Evolutionary conservation across 257 asterid species (phyloP).

Genomic region (Lavandula angustifolia): DNA sequence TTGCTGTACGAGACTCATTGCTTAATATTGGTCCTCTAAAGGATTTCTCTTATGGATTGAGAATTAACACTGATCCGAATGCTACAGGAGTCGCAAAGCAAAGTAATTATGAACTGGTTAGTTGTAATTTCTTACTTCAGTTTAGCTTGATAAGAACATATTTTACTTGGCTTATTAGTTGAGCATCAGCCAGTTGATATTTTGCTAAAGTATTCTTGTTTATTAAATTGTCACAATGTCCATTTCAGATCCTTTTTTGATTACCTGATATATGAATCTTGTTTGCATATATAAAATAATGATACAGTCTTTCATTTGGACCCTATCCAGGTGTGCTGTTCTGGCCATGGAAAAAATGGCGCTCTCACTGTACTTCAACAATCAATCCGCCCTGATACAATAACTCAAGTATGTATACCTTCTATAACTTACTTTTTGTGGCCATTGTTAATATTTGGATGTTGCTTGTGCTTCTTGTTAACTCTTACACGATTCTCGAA

Average conservation of each 20-base stretch:
- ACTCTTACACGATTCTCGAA: conserved; percentile 14
- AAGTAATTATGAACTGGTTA: conserved; percentile 93
- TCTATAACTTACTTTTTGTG: conserved; percentile 17
- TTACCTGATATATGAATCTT: conserved; percentile 24
- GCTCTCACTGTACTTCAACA: conserved; percentile 87
- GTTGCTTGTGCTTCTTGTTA: conserved; percentile 21
- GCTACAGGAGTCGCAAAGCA: conserved; percentile 86
- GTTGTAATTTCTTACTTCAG: conserved; percentile 36
- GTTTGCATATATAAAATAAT: conserved; percentile 22
- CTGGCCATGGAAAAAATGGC: conserved; percentile 99
- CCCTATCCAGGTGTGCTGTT: conserved; percentile 83
- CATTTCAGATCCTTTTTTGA: conserved; percentile 17
- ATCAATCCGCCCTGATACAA: conserved; percentile 92
- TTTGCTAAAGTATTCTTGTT: conserved; percentile 12
- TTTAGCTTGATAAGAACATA: conserved; percentile 18
- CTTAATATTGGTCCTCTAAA: conserved; percentile 90
- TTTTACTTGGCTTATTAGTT: conserved; percentile 26
- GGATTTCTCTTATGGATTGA: conserved; percentile 88
- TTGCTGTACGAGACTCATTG: conserved; percentile 90
- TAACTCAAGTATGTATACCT: conserved; percentile 71
- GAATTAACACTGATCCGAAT: conserved; percentile 82
- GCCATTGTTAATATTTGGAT: background rate
- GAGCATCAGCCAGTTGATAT: conserved; percentile 22
- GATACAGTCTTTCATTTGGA: conserved; percentile 30
- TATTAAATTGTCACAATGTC: conserved; percentile 15